Evolutionary conservation across 805 yeast genomes (phyloP), one percentile per base, ranked within the genome.

Genomic region (Saccharomycopsis olivae): DNA sequence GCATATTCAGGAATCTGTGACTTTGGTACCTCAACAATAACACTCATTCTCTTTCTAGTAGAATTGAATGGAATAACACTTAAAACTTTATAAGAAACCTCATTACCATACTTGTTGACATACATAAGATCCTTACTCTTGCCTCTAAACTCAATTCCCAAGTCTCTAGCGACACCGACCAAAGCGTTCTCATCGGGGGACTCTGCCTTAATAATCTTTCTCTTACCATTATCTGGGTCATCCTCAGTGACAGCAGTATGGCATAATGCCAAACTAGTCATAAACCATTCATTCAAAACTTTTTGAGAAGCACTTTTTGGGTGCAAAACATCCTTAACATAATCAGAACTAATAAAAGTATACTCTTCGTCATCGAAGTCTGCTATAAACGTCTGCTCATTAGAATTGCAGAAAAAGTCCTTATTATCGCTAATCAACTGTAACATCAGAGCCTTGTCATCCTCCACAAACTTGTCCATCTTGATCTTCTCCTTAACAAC

Each of bases 181-280:
- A 82, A 64, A 1, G 92, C 88, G 31, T 79, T 75, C 55, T 82
- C 94, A 60, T 82, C 94, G 0, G 94, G 94, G 6, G 87, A 78
- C 53, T 82, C 88, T 1, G 89, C 88, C 51, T 80, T 78, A 59
- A 73, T 78, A 21, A 66, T 65, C 31, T 75, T 55, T 25, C 57
- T 53, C 6, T 54, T 54, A n/a, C 53, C 49, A 23, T 49, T 41
- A 10, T 53, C 57, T 1, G 62, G 62, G 35, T 61, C 62, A 6
- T 44, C 52, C 46, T 78, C 86, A 10, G 86, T 75, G 29, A 80
- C 71, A 3, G 78, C 92, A 3, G 86, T 73, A 52, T 82, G 88
- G 50, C 92, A 82, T 17, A 82, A 60, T 0, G 88, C 82, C 34
- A 82, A 60, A 0, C 79, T 75, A 21, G 69, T 54, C 73, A 79